Base-by-base conservation (phyloP, 352 stramenopile genomes). In the Globisporangium perplexum region DNA sequence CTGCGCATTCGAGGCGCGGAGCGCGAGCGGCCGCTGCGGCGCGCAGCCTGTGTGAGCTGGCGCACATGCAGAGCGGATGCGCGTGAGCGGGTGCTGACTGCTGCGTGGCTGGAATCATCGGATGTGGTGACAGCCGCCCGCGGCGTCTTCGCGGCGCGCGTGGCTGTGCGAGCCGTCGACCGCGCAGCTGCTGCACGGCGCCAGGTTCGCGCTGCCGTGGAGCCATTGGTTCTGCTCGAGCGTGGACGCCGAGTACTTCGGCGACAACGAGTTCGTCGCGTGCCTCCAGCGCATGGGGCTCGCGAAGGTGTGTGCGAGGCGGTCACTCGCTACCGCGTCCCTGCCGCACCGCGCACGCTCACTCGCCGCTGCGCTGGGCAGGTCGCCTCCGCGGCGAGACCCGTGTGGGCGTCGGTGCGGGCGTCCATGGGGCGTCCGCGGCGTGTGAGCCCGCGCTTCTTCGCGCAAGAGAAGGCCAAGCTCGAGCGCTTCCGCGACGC, bases 401-500 rank as follows among this genome's bases (percentile, higher is more conserved):
- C 73, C n/a, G 74, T 88, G 20, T 93, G 83, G 83, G 81, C 83
- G 10, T 89, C 81, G 0, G 71, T 93, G 53, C 72, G 80, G 20
- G 63, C 75, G 7, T 87, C 78, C 5, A 93, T 93, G 80, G 83
- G 80, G 3, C 72, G 70, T 28, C 77, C 78, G 24, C 72, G 83
- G 35, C 78, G 83, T 0, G 69, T 93, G 6, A 93, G 83, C 31
- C 59, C 57, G 15, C 62, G 70, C 8, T 93, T 90, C 49, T 77
- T 93, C 20, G 53, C 61, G 0, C 74, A 88, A 46, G 80, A 93
- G 28, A 86, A 83, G 28, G 39, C 76, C 24, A 90, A 89, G 45
- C 63, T 91, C 5, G 60, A 87, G 33, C 59, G 59, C n/a, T 88
- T 77, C 51, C 80, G 80, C 23, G 58, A 57, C 6, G 47, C 80